Base-by-base conservation (phyloP, 2,329 filamentous ascomycete genomes). In the Pestalotiopsis sp. region DNA sequence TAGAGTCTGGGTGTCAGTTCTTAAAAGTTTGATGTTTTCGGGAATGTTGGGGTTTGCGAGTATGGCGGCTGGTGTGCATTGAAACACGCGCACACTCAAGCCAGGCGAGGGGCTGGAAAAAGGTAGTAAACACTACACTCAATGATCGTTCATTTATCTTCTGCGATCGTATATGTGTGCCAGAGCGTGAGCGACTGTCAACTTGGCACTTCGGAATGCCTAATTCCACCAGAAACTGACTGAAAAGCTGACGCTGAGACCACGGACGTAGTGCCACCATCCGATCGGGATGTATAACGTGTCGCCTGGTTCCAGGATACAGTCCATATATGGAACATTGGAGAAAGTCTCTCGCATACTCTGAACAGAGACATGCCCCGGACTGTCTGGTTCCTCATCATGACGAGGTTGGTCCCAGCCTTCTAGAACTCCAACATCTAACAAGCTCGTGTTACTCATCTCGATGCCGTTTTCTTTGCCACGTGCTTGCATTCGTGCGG, bases 191-290 rank as follows among this genome's bases (percentile, higher is more conserved):
- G 55, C 11, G 27, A 13, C 5, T 59, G 27, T 23, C 17, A 7
- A 9, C 1, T 12, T 60, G 57, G 25, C 12, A 60, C 11, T n/a
- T 52, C 6, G 17, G 6, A 9, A n/a, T 25, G 27, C 66, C 17
- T 68, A 88, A 72, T 93, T 92, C 92, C 93, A 99, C 96, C 96
- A 99, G 77, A 98, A 98, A 77, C 94, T 98, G 13, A 98, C 94
- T 73, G 95, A 98, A 76, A 97, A 95, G 76, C 95, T 97, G 23
- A 93, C 89, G 68, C 90, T 94, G 75, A 98, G 78, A 64, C 94
- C 94, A 69, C 93, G 86, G 3, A 98, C 93, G 79, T 98, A 98
- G 83, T 99, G 96, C 96, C 96, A 99, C 95, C 96, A 99, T 0
- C 95, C 96, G 4, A 93, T 86, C 0, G 96, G 96, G 66, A 99